Evolutionary conservation across 192 early-diverging fungal genomes (phyloP).

Genomic region (Mortierella alpina): DNA sequence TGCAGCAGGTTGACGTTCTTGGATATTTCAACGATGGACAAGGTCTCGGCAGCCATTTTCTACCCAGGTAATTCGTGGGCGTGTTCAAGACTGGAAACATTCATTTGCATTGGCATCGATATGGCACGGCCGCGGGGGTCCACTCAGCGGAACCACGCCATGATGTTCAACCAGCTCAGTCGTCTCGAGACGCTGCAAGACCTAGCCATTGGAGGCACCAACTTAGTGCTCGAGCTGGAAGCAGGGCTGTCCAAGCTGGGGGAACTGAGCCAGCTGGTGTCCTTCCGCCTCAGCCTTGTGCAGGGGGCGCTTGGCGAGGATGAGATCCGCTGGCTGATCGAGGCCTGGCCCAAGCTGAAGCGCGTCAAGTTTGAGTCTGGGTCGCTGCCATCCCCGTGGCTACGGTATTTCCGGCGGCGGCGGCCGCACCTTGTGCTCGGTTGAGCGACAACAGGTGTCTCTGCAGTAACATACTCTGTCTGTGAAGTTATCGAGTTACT

Average conservation of each 20-base stretch:
- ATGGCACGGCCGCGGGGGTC: constrained; percentile 18
- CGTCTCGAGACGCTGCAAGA: constrained; percentile 29
- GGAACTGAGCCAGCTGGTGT: constrained; percentile 17
- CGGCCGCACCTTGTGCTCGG: constrained; percentile 44
- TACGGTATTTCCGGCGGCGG: constrained; percentile 40
- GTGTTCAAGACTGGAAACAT: constrained; percentile 25
- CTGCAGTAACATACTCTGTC: too few species aligned
- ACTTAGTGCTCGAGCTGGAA: constrained; percentile 19
- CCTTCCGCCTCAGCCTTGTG: constrained; percentile 31
- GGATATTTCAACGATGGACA: constrained; percentile 21
- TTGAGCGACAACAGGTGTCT: background rate
- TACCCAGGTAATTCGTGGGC: constrained; percentile 14
- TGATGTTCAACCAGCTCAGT: constrained; percentile 47
- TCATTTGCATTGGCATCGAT: constrained; percentile 38
- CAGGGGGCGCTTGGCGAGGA: constrained; percentile 32
- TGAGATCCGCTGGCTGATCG: constrained; percentile 48
- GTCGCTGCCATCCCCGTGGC: constrained; percentile 32
- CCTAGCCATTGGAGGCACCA: constrained; percentile 34
- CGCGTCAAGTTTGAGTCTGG: constrained; percentile 26
- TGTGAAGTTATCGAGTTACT: too few species aligned
- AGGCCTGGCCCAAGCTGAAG: constrained; percentile 47
- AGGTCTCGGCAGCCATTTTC: constrained; percentile 29
- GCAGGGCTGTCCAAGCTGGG: constrained; percentile 30
- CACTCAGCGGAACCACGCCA: constrained; percentile 12
- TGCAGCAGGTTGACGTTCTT: constrained; percentile 14